Conservation (phyloP, 805 yeast species). For the Candida gorgasii region DNA sequence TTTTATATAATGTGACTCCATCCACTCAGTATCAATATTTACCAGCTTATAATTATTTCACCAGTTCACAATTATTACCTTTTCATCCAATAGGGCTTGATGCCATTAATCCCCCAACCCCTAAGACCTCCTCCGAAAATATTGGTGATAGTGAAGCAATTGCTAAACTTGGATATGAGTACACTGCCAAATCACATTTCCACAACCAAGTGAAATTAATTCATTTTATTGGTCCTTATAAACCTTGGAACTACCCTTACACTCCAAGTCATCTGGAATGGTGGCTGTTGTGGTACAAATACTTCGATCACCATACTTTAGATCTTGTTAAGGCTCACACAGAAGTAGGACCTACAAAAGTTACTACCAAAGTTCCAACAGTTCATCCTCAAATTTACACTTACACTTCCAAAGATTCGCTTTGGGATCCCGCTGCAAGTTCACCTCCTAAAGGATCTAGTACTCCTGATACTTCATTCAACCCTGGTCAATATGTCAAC, state of each 20-base stretch:
- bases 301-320: constrained; percentile 18
- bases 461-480: neutral
- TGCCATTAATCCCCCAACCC: constrained; percentile 7
- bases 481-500: constrained; percentile 16
- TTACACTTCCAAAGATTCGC: constrained; percentile 21
- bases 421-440: constrained; percentile 47
- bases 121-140: neutral
- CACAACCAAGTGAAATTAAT: constrained; percentile 46
- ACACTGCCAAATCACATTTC: constrained; percentile 21
- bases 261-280: constrained; percentile 28
- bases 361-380: neutral
- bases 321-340: constrained; percentile 6
- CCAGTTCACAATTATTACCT: constrained; percentile 13
- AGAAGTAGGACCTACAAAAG: neutral
- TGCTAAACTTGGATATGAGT: constrained; percentile 16
- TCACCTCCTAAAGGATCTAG: constrained; percentile 37
- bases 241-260: constrained; percentile 51
- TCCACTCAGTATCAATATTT: constrained; percentile 63
- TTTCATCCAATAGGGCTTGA: neutral
- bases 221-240: constrained; percentile 66
- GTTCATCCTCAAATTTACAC: constrained; percentile 8
- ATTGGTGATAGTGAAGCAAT: constrained; percentile 3
- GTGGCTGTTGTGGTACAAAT: constrained; percentile 41
- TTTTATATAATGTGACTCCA: constrained; percentile 79
- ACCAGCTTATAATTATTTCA: constrained; percentile 66